These are phyloP conservation scores for Pleurotus eryngii DNA, from an alignment of 768 basidiomycete species.

Conservation along the genomic window DNA sequence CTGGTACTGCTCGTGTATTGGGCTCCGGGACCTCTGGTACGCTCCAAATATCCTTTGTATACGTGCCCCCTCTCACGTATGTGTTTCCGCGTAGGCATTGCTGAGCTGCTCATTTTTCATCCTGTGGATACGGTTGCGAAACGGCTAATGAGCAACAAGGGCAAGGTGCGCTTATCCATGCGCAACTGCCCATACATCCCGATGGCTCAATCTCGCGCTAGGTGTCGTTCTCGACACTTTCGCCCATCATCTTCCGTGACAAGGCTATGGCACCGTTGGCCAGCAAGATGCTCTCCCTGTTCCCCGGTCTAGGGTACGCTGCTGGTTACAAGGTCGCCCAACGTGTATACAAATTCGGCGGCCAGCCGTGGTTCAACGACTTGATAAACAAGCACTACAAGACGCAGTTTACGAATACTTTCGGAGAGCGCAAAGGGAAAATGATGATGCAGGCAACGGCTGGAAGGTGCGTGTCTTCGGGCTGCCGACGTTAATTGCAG, in stretches of 20 bases:
- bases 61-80: conserved; percentile 7
- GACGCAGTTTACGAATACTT: conserved; percentile 72
- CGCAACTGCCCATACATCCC: neutral
- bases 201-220: conserved; percentile 19
- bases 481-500: neutral
- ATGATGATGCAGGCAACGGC: conserved; percentile 94
- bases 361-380: conserved; percentile 98
- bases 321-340: conserved; percentile 97
- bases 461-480: conserved; percentile 62
- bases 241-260: conserved; percentile 85
- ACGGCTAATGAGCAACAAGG: conserved; percentile 96
- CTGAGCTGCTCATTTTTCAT: conserved; percentile 93
- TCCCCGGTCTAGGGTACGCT: conserved; percentile 96
- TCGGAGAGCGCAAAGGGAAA: conserved; percentile 94
- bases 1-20: conserved; percentile 83
- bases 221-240: conserved; percentile 63
- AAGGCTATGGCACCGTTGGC: conserved; percentile 64
- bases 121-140: conserved; percentile 99
- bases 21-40: conserved; percentile 91
- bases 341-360: conserved; percentile 96
- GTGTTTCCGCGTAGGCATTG: conserved; percentile 52
- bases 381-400: conserved; percentile 81
- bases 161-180: conserved; percentile 46
- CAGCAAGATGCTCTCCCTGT: conserved; percentile 82
- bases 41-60: conserved; percentile 13